phyloP scores from a whole-genome alignment of 129 eudicot genomes.

The Centrapalus pauciflorus region DNA sequence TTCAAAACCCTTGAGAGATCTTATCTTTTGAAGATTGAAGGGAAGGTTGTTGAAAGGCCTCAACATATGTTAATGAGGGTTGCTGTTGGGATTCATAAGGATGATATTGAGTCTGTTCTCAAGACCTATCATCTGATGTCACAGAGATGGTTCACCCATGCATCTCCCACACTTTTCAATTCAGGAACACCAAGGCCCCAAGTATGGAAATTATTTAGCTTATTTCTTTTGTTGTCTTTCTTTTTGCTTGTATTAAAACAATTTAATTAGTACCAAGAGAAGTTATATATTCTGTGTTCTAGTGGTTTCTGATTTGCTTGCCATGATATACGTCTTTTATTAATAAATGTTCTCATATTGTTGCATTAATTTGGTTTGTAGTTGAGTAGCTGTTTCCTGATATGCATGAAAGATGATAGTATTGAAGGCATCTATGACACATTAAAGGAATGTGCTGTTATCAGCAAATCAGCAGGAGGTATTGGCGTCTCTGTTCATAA shows the following conservation, averaged over 20 bases:
- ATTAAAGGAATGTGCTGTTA: constrained; percentile 90
- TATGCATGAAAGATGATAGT: constrained; percentile 96
- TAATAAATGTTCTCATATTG: neutral
- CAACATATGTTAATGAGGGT: constrained; percentile 98
- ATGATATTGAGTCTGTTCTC: constrained; percentile 75
- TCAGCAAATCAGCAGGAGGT: constrained; percentile 96
- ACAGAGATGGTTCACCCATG: constrained; percentile 98
- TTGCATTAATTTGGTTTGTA: constrained; percentile 19
- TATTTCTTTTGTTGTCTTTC: neutral
- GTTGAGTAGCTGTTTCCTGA: constrained; percentile 94
- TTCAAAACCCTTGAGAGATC: constrained; percentile 97
- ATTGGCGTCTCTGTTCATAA: constrained; percentile 92
- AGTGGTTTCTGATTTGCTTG: neutral
- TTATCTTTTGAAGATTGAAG: constrained; percentile 70
- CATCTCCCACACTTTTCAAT: constrained; percentile 89
- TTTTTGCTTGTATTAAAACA: neutral
- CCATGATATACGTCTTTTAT: neutral
- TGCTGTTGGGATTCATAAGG: constrained; percentile 88
- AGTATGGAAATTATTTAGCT: constrained; percentile 29
- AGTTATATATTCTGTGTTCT: neutral
- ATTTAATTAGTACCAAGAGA: too few relatives aligned
- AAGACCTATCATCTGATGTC: constrained; percentile 91
- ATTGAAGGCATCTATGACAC: constrained; percentile 94
- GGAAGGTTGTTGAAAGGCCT: constrained; percentile 93
- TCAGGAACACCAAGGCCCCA: constrained; percentile 98